Evolutionary conservation across 345 rosid genomes (phyloP).

Genomic region (Dimocarpus longan): DNA sequence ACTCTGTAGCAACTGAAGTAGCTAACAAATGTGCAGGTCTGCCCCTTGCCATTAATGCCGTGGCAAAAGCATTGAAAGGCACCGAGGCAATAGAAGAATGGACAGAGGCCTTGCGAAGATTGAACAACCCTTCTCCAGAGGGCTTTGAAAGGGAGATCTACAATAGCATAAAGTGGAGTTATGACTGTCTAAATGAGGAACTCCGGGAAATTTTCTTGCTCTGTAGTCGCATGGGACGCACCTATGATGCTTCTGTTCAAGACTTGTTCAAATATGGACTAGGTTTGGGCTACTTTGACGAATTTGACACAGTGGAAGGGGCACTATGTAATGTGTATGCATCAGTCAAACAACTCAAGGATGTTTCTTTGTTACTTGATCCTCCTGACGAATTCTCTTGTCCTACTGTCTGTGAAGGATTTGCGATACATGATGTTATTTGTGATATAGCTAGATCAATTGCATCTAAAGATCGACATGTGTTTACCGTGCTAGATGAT

Average conservation of each 20-base stretch:
- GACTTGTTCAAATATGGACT: conserved; percentile 16
- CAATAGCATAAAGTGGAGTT: no score
- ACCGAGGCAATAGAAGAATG: no score
- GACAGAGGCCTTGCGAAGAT: no score
- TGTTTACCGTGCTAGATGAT: background rate
- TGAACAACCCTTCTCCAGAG: no score
- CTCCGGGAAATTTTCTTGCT: conserved; percentile 3
- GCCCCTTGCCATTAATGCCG: no score
- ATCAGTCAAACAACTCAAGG: conserved; percentile 2
- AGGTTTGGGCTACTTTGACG: conserved; percentile 21
- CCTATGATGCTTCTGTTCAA: background rate
- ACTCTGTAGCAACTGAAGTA: no score
- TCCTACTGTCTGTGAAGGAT: background rate
- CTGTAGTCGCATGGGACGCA: conserved; percentile 5
- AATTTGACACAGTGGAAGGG: background rate
- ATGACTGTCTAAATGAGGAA: background rate
- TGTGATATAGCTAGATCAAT: conserved; percentile 17
- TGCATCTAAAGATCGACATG: conserved; percentile 2
- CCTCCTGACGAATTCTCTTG: background rate
- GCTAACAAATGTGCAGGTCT: no score
- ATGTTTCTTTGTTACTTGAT: conserved; percentile 10
- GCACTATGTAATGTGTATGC: conserved; percentile 11
- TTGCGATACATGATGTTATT: conserved; percentile 22
- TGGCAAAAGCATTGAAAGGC: no score
- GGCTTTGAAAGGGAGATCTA: no score